A percentile compares a stretch with the other conserved stretches of the same genome.
Evolutionary conservation across 2,329 filamentous ascomycete species (phyloP).

Genomic region (Westerdykella aurantiaca): DNA sequence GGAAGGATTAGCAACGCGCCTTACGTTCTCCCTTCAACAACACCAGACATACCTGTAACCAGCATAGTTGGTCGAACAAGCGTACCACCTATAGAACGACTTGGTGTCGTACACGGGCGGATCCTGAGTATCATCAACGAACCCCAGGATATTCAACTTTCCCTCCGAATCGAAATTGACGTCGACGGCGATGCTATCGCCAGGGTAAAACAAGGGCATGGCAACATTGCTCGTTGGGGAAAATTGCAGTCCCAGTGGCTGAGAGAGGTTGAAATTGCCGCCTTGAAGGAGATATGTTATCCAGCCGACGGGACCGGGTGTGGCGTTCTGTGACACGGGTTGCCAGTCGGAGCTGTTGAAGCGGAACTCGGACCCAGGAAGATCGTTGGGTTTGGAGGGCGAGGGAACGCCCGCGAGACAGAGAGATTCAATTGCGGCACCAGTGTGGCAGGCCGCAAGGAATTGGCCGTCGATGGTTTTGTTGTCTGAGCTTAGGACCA

Average conservation of each 20-base stretch:
- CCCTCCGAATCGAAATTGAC: slow-evolving; percentile 40
- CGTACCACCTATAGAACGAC: slow-evolving; percentile 41
- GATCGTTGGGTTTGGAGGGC: slow-evolving; percentile 14
- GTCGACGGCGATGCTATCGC: slow-evolving; percentile 15
- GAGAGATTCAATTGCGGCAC: slow-evolving; percentile 45
- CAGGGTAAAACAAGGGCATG: slow-evolving; percentile 38
- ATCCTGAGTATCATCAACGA: slow-evolving; percentile 36
- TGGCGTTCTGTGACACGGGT: slow-evolving; percentile 11
- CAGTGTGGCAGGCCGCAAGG: slow-evolving; percentile 44
- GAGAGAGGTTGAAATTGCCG: slow-evolving; percentile 28
- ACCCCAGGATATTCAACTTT: slow-evolving; percentile 37
- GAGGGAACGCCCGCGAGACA: slow-evolving; percentile 31
- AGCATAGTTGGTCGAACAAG: slow-evolving; percentile 39
- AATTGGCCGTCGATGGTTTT: slow-evolving; percentile 34
- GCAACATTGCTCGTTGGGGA: slow-evolving; percentile 40
- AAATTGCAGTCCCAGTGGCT: slow-evolving; percentile 34
- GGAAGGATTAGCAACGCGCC: too few species aligned
- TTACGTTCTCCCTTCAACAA: too few species aligned
- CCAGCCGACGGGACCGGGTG: slow-evolving; percentile 24
- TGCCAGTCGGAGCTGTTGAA: slow-evolving; percentile 31
- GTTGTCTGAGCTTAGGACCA: slow-evolving; percentile 38
- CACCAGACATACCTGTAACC: slow-evolving; percentile 25
- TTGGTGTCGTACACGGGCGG: slow-evolving; percentile 21
- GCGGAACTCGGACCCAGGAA: slow-evolving; percentile 18
- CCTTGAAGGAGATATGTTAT: slow-evolving; percentile 42